Evolutionary conservation across 2,329 filamentous ascomycete genomes (phyloP), one percentile per base, ranked within the genome.

Genomic region (Penicillium paneum): DNA sequence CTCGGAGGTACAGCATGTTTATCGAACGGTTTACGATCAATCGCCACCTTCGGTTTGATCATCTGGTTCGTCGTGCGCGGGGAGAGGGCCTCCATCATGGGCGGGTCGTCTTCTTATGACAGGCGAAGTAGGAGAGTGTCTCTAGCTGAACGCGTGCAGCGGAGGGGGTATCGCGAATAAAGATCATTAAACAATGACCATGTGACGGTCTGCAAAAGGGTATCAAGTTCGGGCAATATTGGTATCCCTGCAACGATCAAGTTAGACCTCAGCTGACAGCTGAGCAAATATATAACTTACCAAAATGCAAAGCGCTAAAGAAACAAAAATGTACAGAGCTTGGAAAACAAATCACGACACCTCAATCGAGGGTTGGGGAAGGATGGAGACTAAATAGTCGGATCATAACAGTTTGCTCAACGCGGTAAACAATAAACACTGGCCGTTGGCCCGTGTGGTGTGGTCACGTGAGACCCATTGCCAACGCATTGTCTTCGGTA

Each of bases 11-110:
- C 56, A 15, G 59, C 64, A 58, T 75, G 72, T 41, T 71, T 74
- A 45, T 72, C 69, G 43, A 69, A 61, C 56, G 71, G 69, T 58
- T 73, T 72, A 45, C 67, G 71, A 57, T 76, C 71, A 61, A 71
- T 71, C 8, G 65, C 64, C 21, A 68, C 56, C 59, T 76, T 76
- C 17, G 73, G 74, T 55, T 74, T 76, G 40, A 76, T 69, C 59
- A 72, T 70, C 51, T 79, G 68, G 60, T 80, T 80, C 38, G 76
- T 74, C 46, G 78, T 76, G 47, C 76, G 74, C 47, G 77, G 77
- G 29, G 77, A 79, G 42, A 80, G 65, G 35, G 78, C 74, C 67
- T 79, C 76, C 76, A 79, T 78, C 53, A 57, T 71, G 56, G n/a
- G 43, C 26, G 36, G n/a, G 45, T 46, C 21, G 52, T 42, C 29